Evolutionary conservation across 169 alveolate genomes (phyloP).

Genomic region (Eimeria necatrix): DNA sequence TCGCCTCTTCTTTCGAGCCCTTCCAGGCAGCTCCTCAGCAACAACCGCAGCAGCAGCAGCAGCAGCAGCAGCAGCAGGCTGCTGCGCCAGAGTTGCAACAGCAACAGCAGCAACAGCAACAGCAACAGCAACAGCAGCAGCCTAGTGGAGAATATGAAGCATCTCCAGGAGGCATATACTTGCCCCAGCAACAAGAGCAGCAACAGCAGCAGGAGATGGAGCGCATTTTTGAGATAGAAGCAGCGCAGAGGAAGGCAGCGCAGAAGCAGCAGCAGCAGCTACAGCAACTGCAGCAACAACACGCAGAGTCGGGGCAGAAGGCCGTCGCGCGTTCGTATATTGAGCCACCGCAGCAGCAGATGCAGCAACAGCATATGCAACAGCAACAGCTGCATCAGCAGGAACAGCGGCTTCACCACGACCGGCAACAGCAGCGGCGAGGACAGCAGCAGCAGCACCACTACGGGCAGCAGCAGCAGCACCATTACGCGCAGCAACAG

Average conservation of each 20-base stretch:
- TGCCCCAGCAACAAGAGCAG: constrained; percentile 45
- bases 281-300: constrained; percentile 46
- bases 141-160: neutral
- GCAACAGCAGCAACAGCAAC: constrained; percentile 25
- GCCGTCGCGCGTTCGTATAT: neutral
- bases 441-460: constrained; percentile 47
- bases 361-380: constrained; percentile 7
- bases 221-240: constrained; percentile 32
- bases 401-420: constrained; percentile 28
- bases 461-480: constrained; percentile 67
- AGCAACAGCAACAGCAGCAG: neutral
- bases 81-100: neutral
- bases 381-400: constrained; percentile 39
- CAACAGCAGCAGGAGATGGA: constrained; percentile 47
- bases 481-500: constrained; percentile 56
- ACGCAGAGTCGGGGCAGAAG: constrained; percentile 32
- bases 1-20: constrained; percentile 34
- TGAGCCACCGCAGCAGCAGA: constrained; percentile 19
- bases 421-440: constrained; percentile 51
- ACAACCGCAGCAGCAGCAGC: constrained; percentile 48
- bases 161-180: neutral
- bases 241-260: constrained; percentile 44
- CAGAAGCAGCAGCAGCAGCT: constrained; percentile 59
- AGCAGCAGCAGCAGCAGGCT: constrained; percentile 40
- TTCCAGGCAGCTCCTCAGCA: constrained; percentile 48